Evolutionary conservation across 495 filamentous ascomycete genomes (phyloP), one percentile per base, ranked within the genome.

Genomic region (Viridothelium virens): DNA sequence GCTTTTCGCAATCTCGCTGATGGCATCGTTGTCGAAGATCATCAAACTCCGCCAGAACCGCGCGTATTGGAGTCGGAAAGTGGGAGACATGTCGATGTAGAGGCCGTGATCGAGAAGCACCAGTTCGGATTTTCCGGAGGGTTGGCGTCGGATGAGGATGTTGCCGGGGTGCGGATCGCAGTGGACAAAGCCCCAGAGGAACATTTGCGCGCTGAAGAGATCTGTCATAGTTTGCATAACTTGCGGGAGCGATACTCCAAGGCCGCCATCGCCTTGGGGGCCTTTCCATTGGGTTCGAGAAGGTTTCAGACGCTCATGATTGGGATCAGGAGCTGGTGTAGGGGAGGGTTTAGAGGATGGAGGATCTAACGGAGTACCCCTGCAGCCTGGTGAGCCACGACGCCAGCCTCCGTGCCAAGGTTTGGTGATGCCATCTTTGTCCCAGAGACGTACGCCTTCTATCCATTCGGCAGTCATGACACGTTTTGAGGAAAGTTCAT

Each of bases 381-480:
- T 85, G 31, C 87, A 88, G 9, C 92, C 92, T 25, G 90, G 88
- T 64, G 87, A 92, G 2, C 89, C 90, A 66, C 84, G 75, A 12
- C 86, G 83, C 79, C 85, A 84, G 31, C 90, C 89, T 33, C 91
- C 91, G 39, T 84, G 74, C 92, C 94, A 97, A 2, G 83, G 78
- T 9, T 80, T 79, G 0, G 83, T 87, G 68, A 96, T 86, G 25
- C 87, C 79, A 2, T 88, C 84, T 70, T 92, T 96, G 67, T 97
- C 91, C 89, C 91, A 96, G 7, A 98, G 80, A 25, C 91, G 83
- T 2, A 96, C 84, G 18, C 93, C 93, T 75, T 98, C 94, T 62
- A 98, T 91, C 94, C 94, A 98, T 73, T 98, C 93, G 1, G 94
- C 91, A 2, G 94, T 96, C 80, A 98, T 87, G 25, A 98, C 87